Evolutionary conservation across 2,329 filamentous ascomycete genomes (phyloP).

Genomic region (Dendrostoma leiphaemia): DNA sequence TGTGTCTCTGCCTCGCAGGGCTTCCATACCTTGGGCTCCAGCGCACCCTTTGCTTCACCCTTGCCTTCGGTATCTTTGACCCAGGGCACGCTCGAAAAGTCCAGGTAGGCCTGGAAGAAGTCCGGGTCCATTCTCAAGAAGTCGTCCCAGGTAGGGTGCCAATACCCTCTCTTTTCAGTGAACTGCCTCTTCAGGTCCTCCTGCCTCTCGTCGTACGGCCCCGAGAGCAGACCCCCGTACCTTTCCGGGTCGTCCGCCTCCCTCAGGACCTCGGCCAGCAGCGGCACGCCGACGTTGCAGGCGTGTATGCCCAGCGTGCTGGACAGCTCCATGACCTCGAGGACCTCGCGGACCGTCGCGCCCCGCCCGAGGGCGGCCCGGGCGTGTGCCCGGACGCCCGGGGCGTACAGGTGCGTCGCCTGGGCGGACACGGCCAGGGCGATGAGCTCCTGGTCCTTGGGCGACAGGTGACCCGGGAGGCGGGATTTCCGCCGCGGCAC

Average conservation of each 20-base stretch:
- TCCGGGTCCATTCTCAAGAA: slow-evolving; percentile 42
- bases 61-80: slow-evolving; percentile 25
- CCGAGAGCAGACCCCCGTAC: slow-evolving; percentile 33
- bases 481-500: too few relatives aligned
- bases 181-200: slow-evolving; percentile 40
- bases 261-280: slow-evolving; percentile 43
- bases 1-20: too few relatives aligned
- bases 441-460: slow-evolving; percentile 41
- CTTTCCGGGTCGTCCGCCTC: too few relatives aligned
- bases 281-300: slow-evolving; percentile 43
- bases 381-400: slow-evolving; percentile 39
- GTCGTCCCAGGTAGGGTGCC: slow-evolving; percentile 43
- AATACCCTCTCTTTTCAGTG: slow-evolving; percentile 42
- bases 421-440: slow-evolving; percentile 40
- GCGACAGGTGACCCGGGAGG: slow-evolving; percentile 36
- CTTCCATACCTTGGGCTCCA: slow-evolving; percentile 46
- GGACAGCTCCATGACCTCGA: slow-evolving; percentile 43
- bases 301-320: slow-evolving; percentile 45
- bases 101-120: slow-evolving; percentile 46
- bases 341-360: slow-evolving; percentile 38
- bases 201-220: slow-evolving; percentile 33
- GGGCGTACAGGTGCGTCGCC: slow-evolving; percentile 41
- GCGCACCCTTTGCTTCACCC: slow-evolving; percentile 26
- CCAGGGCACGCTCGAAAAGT: slow-evolving; percentile 44
- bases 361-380: slow-evolving; percentile 36